A percentile compares a stretch with the other conserved stretches of the same genome.
Evolutionary conservation across 768 basidiomycete genomes (phyloP).

Genomic region (Mycena albidolilacea): DNA sequence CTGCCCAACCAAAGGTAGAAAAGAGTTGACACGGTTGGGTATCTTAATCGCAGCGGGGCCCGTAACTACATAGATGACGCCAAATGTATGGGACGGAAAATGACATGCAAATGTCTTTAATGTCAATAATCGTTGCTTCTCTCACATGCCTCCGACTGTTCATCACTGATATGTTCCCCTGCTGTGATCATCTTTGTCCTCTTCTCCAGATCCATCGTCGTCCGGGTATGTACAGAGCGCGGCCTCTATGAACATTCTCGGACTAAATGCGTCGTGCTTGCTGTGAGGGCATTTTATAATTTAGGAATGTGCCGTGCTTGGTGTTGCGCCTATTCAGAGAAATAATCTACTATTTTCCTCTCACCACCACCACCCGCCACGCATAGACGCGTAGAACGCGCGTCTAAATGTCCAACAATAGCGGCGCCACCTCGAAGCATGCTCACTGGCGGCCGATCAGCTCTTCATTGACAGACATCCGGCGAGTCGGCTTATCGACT

Average conservation of each 20-base stretch:
- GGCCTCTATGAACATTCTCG: background rate
- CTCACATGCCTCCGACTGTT: background rate
- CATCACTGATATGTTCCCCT: background rate
- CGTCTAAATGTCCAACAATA: background rate
- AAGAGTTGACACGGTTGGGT: slow-evolving; percentile 1
- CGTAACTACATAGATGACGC: background rate
- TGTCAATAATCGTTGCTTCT: background rate
- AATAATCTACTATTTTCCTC: too few species aligned
- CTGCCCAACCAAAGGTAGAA: background rate
- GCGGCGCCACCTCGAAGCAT: background rate
- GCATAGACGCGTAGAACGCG: background rate
- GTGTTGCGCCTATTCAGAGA: too few species aligned
- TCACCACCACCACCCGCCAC: background rate
- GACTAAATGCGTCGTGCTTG: background rate
- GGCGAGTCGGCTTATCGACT: background rate
- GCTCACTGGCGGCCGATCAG: background rate
- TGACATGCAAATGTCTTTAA: background rate
- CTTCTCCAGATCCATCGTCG: background rate
- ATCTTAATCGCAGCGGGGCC: background rate
- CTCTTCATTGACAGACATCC: background rate
- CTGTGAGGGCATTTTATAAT: background rate
- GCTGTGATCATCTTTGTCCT: background rate
- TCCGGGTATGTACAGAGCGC: background rate
- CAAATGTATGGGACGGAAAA: background rate
- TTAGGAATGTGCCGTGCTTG: background rate